Base-by-base conservation (phyloP, 2,329 filamentous ascomycete species). In the Fusarium lyarnte region DNA sequence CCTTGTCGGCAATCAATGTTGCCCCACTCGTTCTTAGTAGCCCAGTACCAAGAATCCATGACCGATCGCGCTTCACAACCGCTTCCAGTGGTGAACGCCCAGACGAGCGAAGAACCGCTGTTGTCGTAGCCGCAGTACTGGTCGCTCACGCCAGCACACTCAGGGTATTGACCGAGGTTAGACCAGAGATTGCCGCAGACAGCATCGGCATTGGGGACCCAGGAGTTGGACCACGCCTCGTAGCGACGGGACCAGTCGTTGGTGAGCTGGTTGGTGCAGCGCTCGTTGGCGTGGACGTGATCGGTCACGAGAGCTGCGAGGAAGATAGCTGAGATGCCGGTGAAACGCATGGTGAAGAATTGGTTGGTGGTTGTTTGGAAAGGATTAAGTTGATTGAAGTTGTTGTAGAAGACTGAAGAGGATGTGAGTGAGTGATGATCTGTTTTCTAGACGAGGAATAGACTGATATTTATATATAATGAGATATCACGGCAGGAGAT, bases 401-500 rank as follows among this genome's bases (percentile, higher is more conserved):
- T 3, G 49, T 13, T 38, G 17, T 17, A 38, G 7, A 38, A 52
- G 49, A n/a, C 13, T 52, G 33, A 38, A 38, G n/a, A 21, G 33
- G 16, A 12, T 27, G 9, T 21, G 6, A 10, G 4, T 38, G 49
- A 52, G 49, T 27, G 33, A 27, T 27, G 23, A n/a, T 17, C 2
- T n/a, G 1, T 21, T 2, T 3, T 27, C 1, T 3, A 6, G 23
- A n/a, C 0, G 33, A 1, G 7, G 0, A n/a, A 9, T 13, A 17
- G 13, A 27, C 3, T 12, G 9, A 9, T 38, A 38, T 27, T 52
- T 52, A 39, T 52, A 38, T 8, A 10, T 2, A 5, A 27, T 16
- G 0, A 0, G 7, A 38, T 16, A 27, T 11, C 2, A 10, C 12
- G 23, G 8, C 4, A 25, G 2, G 2, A 12, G 12, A 38, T 2